Evolutionary conservation across 768 basidiomycete genomes (phyloP), one percentile per base, ranked within the genome.

Genomic region (Tricholoma matsutake): DNA sequence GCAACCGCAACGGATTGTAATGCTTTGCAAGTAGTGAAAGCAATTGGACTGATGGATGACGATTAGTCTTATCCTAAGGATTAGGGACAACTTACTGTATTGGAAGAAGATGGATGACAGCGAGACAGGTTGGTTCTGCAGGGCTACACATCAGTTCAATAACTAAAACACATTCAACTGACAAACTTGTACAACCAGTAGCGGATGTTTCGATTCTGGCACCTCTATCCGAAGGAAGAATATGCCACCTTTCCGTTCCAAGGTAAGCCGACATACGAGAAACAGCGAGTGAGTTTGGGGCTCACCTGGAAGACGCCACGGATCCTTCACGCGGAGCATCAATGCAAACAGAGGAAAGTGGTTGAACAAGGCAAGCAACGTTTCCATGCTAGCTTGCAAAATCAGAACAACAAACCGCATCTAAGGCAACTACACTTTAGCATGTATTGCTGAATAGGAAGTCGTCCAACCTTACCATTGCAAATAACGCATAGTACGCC

Each of bases 291-390:
- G 4, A 53, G 22, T 34, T 61, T 34, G 59, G 25, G 25, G 57
- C 70, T 57, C 58, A 90, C 95, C 92, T 60, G 96, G 94, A 7
- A 97, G 68, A 29, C 96, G 80, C 66, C 82, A 81, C 1, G 93
- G 87, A 68, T 96, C 93, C 72, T 98, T 97, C 7, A 86, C 64
- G 28, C 92, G 80, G 31, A 98, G 71, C 82, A 96, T 86, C 29
- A 98, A 71, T 0, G 89, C 89, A 71, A 98, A 98, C 2, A 98
- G 76, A 1, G 96, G 95, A 64, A 97, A 97, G 64, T 94, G 88
- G 63, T 97, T 96, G 80, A 98, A 84, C 64, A 94, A 87, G 0
- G 86, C 87, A 22, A 95, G 76, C 2, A 81, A 72, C 0, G 84
- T 85, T 64, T 91, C 86, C 31, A 94, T 73, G 7, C 71, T 70